A percentile compares a stretch with the other conserved stretches of the same genome.
Conservation (phyloP, 2,329 filamentous ascomycete genomes). For the Gaeumannomyces tritici region DNA sequence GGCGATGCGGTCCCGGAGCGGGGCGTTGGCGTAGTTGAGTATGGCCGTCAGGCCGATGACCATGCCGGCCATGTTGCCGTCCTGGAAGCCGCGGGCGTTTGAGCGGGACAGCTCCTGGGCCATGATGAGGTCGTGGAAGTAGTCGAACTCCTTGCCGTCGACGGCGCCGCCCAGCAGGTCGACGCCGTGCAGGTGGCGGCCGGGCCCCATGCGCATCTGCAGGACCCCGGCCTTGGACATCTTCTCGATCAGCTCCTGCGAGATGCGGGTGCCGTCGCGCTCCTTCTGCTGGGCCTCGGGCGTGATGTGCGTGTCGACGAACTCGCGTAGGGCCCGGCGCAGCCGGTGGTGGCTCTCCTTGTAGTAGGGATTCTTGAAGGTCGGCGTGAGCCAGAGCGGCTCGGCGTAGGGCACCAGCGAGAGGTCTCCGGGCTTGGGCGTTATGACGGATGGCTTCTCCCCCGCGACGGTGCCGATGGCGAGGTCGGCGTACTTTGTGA, state of each 20-base stretch:
- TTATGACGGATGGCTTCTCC: constrained; percentile 66
- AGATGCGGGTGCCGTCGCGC: constrained; percentile 61
- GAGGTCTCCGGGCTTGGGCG: constrained; percentile 60
- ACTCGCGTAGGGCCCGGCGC: constrained; percentile 61
- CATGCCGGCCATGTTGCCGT: constrained; percentile 83
- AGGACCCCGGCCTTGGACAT: constrained; percentile 68
- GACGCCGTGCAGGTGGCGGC: constrained; percentile 68
- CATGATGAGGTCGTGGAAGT: constrained; percentile 74
- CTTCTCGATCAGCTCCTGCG: constrained; percentile 62
- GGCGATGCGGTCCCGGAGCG: constrained; percentile 56
- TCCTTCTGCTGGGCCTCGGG: constrained; percentile 72
- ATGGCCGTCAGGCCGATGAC: constrained; percentile 73
- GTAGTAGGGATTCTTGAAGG: constrained; percentile 74
- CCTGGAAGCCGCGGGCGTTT: constrained; percentile 72
- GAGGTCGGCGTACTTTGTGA: constrained; percentile 66
- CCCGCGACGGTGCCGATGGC: constrained; percentile 66
- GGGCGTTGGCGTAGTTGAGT: constrained; percentile 63
- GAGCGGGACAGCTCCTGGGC: constrained; percentile 63
- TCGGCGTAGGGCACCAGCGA: constrained; percentile 76
- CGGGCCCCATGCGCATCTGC: constrained; percentile 76
- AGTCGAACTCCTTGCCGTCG: constrained; percentile 74
- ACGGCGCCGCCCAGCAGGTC: constrained; percentile 59
- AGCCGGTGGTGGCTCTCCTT: constrained; percentile 62
- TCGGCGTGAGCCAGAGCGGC: constrained; percentile 69
- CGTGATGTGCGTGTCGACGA: constrained; percentile 60